Conservation (phyloP, 441 rosid genomes). For the Aquilaria agallochum region DNA sequence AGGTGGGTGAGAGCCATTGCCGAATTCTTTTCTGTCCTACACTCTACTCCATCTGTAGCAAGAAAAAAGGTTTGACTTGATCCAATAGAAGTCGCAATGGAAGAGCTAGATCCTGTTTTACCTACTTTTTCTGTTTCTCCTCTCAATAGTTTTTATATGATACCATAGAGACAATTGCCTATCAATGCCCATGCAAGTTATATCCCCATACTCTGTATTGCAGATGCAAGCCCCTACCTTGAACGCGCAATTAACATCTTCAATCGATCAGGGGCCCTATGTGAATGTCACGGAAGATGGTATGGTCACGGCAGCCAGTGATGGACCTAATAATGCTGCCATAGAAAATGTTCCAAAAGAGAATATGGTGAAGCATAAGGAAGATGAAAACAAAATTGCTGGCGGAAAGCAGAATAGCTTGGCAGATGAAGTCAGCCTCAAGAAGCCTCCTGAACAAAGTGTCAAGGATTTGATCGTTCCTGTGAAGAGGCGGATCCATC, state of each 20-base stretch:
- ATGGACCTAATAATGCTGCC: constrained; percentile 16
- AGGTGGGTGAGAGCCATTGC: constrained; percentile 89
- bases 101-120: background rate
- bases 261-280: constrained; percentile 56
- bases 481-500: constrained; percentile 36
- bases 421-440: constrained; percentile 14
- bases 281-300: constrained; percentile 51
- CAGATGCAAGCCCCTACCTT: constrained; percentile 31
- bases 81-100: background rate
- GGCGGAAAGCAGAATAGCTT: constrained; percentile 15
- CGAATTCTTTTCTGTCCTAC: constrained; percentile 59
- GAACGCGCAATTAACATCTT: constrained; percentile 27
- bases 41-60: constrained; percentile 44
- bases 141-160: background rate
- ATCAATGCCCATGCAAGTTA: background rate
- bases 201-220: constrained; percentile 7
- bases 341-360: constrained; percentile 18
- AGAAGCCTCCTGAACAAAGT: constrained; percentile 20
- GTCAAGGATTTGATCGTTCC: constrained; percentile 27
- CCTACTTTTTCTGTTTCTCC: background rate
- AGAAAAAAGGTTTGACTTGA: constrained; percentile 38
- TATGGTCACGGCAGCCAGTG: constrained; percentile 51
- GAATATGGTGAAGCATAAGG: constrained; percentile 4
- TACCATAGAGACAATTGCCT: background rate
- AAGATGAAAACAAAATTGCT: constrained; percentile 17